A percentile compares a stretch with the other conserved stretches of the same genome.
These are phyloP conservation scores for Dendrobium catenatum DNA, from an alignment of 106 monocot species.

Conservation along the genomic window DNA sequence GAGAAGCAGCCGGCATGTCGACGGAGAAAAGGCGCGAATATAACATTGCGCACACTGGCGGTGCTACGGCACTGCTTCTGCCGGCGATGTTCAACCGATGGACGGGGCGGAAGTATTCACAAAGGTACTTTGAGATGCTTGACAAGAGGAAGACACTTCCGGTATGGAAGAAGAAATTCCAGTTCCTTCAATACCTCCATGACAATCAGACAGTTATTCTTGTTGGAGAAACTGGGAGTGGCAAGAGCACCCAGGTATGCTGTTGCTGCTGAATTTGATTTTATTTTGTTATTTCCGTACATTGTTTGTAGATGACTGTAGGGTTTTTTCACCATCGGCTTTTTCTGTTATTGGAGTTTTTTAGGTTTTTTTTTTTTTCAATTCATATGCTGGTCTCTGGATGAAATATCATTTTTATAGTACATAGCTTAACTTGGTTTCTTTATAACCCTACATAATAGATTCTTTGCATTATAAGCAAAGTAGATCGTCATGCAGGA, in stretches of 20 bases:
- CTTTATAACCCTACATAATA: no score
- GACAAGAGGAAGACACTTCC: slow-evolving; percentile 83
- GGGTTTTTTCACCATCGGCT: neutral
- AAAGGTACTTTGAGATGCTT: slow-evolving; percentile 74
- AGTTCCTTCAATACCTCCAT: slow-evolving; percentile 55
- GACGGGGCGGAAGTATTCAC: slow-evolving; percentile 59
- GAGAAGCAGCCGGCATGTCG: slow-evolving; percentile 25
- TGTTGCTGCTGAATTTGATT: neutral
- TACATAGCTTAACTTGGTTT: neutral
- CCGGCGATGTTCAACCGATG: slow-evolving; percentile 43
- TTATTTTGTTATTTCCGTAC: neutral
- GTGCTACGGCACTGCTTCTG: neutral
- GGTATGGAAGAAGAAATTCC: slow-evolving; percentile 91
- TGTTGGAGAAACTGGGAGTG: slow-evolving; percentile 72
- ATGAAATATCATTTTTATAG: neutral
- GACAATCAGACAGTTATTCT: slow-evolving; percentile 55
- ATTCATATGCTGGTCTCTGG: neutral
- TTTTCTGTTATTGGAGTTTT: neutral
- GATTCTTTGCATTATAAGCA: no score
- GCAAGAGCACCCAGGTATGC: slow-evolving; percentile 70
- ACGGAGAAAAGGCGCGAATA: slow-evolving; percentile 86
- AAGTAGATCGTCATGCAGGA: no score
- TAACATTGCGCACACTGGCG: slow-evolving; percentile 31
- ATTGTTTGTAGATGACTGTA: neutral
- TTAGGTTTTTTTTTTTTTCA: neutral